These are phyloP conservation scores for Oryza meridionalis DNA, from an alignment of 176 grass and related monocot genomes.

Conservation along the genomic window DNA sequence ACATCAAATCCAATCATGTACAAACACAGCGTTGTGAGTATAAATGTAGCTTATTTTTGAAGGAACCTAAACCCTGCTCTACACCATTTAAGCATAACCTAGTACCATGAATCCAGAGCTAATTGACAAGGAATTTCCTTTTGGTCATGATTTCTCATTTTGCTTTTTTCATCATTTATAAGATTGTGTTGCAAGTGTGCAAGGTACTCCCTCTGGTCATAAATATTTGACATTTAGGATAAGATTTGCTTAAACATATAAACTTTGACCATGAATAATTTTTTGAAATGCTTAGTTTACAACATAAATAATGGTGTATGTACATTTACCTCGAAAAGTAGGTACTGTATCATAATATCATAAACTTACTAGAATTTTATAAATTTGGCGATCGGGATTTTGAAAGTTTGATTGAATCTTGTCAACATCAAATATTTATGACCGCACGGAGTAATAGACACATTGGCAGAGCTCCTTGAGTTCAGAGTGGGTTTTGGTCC, in stretches of 20 bases:
- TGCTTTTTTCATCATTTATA: background rate
- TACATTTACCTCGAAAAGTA: no score
- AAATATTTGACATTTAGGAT: no score
- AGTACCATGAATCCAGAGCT: background rate
- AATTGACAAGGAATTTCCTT: slow-evolving; percentile 8
- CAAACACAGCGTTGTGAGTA: background rate
- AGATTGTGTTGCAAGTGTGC: background rate
- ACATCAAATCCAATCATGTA: background rate
- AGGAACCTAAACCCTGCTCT: slow-evolving; percentile 17
- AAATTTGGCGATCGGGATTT: no score
- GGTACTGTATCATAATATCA: no score
- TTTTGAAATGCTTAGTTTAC: no score
- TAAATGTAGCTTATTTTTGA: background rate
- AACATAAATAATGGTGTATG: no score
- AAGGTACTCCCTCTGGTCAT: no score
- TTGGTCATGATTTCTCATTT: background rate
- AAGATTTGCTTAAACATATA: no score
- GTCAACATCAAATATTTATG: no score
- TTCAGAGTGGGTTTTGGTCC: background rate
- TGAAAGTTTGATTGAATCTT: no score
- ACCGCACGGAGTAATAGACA: background rate
- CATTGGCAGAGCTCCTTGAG: background rate
- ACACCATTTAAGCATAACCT: background rate
- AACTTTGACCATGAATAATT: no score
- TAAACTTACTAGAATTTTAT: no score